These are phyloP conservation scores for Ophiosphaerella korrae DNA, from an alignment of 2,329 filamentous ascomycete genomes.

Conservation along the genomic window DNA sequence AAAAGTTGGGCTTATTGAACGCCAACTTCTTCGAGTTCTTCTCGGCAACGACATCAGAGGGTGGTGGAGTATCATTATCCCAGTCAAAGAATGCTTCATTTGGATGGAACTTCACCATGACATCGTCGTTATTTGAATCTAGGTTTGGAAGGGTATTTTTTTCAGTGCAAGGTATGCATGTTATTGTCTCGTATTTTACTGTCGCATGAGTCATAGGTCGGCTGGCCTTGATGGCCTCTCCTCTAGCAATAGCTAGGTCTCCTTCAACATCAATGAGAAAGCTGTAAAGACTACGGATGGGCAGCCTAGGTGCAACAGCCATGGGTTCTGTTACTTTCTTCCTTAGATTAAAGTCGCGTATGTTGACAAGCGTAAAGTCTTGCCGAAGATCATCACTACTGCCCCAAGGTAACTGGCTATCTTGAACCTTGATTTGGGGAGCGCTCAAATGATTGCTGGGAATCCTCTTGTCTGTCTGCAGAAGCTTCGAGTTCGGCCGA, in stretches of 20 bases:
- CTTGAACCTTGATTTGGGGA: too few relatives aligned
- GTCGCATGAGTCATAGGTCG: not conserved
- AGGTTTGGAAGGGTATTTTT: not conserved
- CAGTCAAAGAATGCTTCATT: constrained; percentile 17
- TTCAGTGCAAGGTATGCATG: not conserved
- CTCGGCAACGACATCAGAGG: not conserved
- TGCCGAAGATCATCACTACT: not conserved
- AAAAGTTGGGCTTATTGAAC: not conserved
- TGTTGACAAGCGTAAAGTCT: constrained; percentile 15
- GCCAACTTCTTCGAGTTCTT: not conserved
- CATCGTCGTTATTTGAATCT: constrained; percentile 4
- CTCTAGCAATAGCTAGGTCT: constrained; percentile 3
- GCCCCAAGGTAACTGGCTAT: not conserved
- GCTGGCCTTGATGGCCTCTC: constrained; percentile 5
- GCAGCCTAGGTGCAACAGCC: constrained; percentile 21
- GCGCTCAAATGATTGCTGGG: not conserved
- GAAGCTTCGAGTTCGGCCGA: too few relatives aligned
- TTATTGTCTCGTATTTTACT: not conserved
- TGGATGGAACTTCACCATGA: constrained; percentile 22
- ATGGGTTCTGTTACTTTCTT: constrained; percentile 23
- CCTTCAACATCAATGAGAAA: constrained; percentile 20
- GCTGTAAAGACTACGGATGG: constrained; percentile 19
- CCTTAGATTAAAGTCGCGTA: constrained; percentile 14
- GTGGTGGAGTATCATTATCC: constrained; percentile 8
- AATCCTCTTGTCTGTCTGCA: not conserved